Percentiles rank a stretch among this genome's conserved stretches.
Conservation (phyloP, 345 rosid genomes). For the Zanthoxylum bungeanum region DNA sequence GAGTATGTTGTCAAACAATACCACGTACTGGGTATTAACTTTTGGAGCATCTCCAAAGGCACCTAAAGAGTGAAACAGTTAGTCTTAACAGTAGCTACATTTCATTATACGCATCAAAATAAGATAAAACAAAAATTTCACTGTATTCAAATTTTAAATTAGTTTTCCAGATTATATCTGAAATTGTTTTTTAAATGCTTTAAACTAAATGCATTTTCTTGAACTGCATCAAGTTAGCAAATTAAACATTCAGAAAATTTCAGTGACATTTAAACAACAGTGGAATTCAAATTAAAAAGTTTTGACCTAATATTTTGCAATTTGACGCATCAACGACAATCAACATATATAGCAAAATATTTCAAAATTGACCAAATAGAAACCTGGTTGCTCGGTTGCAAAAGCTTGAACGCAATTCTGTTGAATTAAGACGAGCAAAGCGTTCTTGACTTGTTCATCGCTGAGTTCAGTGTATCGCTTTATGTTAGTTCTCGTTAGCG, state of each 20-base stretch:
- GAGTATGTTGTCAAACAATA: constrained; percentile 55
- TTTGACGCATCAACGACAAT: neutral
- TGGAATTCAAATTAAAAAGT: neutral
- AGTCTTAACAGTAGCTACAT: neutral
- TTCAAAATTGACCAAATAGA: too few relatives aligned
- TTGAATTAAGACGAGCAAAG: constrained; percentile 66
- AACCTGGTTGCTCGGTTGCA: constrained; percentile 40
- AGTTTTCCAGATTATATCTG: neutral
- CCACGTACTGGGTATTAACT: constrained; percentile 50
- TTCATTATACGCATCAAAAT: neutral
- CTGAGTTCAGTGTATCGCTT: constrained; percentile 44
- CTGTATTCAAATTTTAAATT: neutral
- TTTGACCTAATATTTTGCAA: neutral
- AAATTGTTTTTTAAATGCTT: neutral
- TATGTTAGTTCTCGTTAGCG: constrained; percentile 45
- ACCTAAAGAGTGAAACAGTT: constrained; percentile 26
- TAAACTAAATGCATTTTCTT: neutral
- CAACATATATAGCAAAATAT: neutral
- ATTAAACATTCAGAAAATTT: neutral
- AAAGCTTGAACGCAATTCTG: constrained; percentile 89
- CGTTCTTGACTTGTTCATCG: constrained; percentile 51
- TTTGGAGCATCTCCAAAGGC: constrained; percentile 43
- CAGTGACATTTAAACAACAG: neutral
- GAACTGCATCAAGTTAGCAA: neutral
- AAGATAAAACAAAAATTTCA: neutral